A percentile compares a stretch with the other conserved stretches of the same genome.
These are phyloP conservation scores for Blastocystis sp. DNA, from an alignment of 352 stramenopile species.

Conservation along the genomic window DNA sequence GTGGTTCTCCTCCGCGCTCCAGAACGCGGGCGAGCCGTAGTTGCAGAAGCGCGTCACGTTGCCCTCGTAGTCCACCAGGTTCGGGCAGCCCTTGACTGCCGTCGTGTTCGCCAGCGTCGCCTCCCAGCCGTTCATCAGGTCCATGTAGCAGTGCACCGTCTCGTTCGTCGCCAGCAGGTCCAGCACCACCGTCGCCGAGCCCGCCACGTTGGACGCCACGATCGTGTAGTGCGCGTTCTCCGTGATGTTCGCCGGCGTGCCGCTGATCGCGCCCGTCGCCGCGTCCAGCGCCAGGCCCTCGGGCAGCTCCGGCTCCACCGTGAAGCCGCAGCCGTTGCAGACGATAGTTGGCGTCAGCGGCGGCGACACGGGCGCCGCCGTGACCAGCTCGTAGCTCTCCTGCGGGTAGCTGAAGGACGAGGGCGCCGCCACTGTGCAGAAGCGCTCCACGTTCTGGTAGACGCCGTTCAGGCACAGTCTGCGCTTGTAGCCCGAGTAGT, in stretches of 20 bases:
- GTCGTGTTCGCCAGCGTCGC: constrained; percentile 48
- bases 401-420: constrained; percentile 57
- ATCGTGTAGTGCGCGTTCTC: constrained; percentile 24
- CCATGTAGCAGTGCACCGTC: constrained; percentile 60
- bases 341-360: constrained; percentile 43
- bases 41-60: constrained; percentile 49
- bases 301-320: constrained; percentile 32
- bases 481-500: constrained; percentile 59
- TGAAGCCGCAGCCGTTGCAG: constrained; percentile 48
- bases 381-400: constrained; percentile 47
- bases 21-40: constrained; percentile 31
- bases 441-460: constrained; percentile 1
- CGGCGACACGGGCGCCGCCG: background rate
- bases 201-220: constrained; percentile 42
- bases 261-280: background rate
- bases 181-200: constrained; percentile 1
- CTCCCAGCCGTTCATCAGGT: constrained; percentile 67
- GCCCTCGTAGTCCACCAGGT: constrained; percentile 30
- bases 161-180: constrained; percentile 51
- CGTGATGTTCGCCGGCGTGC: constrained; percentile 24
- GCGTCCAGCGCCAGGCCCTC: constrained; percentile 16
- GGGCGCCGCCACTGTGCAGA: constrained; percentile 54
- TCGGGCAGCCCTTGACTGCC: constrained; percentile 50
- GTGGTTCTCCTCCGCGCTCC: constrained; percentile 31
- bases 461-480: background rate